Evolutionary conservation across 2,329 filamentous ascomycete genomes (phyloP), one percentile per base, ranked within the genome.

Genomic region (Setomelanomma holmii): DNA sequence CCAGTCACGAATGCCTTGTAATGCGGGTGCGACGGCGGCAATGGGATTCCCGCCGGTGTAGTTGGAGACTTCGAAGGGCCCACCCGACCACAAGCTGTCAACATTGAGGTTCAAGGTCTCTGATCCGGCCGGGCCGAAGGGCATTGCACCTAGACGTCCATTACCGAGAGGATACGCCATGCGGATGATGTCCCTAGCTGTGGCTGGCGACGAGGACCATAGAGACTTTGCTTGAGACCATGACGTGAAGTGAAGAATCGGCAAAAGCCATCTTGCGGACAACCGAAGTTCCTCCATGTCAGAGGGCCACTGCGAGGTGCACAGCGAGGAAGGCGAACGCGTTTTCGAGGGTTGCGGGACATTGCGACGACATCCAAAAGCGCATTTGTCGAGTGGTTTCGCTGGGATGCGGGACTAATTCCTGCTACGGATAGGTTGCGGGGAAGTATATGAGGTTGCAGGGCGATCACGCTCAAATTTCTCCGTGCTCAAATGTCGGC

Each of bases 11-110:
- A 82, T 80, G 0, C 71, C 75, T 1, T 74, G 68, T 0, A 83
- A 54, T 23, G 71, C 69, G 5, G 69, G 55, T 1, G 71, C 71
- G 3, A 72, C 69, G 0, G 74, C 60, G 2, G 61, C 57, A 1
- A 54, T 54, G 14, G 80, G 80, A 38, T 83, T 82, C 1, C 80
- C 80, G 14, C 81, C 80, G 0, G 67, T 75, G 57, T 83, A 82
- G 48, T 69, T 73, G 69, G 64, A 63, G 34, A 63, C 67, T 48
- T 80, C 72, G 49, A 83, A 83, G 0, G 80, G 80, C 0, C 81
- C 81, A 2, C 79, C 80, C 2, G 76, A 78, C 81, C 80, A 83
- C 1, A 83, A 57, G 1, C 73, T 79, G 50, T 84, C 81, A 16
- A 80, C 57, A 43, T 83, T 83, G 33, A 83, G 49, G 17, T 70